A percentile compares a stretch with the other conserved stretches of the same genome.
phyloP scores from a whole-genome alignment of 1,284 basidiomycete genomes.

The Wolfiporia cocos region DNA sequence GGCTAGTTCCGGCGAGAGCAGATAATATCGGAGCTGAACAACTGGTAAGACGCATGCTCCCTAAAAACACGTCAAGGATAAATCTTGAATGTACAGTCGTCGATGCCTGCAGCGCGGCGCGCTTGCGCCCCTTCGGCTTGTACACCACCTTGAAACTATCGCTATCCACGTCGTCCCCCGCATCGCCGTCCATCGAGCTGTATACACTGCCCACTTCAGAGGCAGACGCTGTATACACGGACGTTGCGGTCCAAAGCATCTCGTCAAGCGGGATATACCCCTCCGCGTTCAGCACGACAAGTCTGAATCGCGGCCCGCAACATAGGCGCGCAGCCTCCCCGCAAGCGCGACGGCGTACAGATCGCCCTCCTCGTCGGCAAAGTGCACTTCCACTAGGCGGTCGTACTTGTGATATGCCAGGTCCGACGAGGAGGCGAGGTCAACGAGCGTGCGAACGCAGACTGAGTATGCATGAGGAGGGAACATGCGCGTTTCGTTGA shows the following conservation, averaged over 20 bases:
- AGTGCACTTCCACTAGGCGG: conserved; percentile 45
- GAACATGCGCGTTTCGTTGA: conserved; percentile 68
- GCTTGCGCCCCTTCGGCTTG: conserved; percentile 32
- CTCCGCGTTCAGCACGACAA: conserved; percentile 70
- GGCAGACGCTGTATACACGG: conserved; percentile 7
- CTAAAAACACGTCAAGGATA: too few species aligned
- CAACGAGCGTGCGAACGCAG: conserved; percentile 55
- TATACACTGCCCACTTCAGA: conserved; percentile 14
- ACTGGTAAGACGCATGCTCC: too few species aligned
- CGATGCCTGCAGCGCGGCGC: too few species aligned
- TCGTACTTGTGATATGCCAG: too few species aligned
- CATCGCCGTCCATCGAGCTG: conserved; percentile 23
- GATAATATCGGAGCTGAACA: too few species aligned
- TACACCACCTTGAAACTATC: conserved; percentile 60
- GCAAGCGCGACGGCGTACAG: conserved; percentile 83
- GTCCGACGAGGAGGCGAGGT: conserved; percentile 30
- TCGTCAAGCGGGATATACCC: conserved; percentile 78
- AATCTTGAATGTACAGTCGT: too few species aligned
- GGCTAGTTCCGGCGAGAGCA: too few species aligned
- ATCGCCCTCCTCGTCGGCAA: conserved; percentile 85
- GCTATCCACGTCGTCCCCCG: conserved; percentile 31
- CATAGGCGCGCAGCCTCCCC: conserved; percentile 65
- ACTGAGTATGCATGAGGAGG: conserved; percentile 65
- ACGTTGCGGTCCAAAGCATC: conserved; percentile 59
- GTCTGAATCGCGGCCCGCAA: conserved; percentile 79